Base-by-base conservation (phyloP, 257 asterid species). In the Avicennia marina region DNA sequence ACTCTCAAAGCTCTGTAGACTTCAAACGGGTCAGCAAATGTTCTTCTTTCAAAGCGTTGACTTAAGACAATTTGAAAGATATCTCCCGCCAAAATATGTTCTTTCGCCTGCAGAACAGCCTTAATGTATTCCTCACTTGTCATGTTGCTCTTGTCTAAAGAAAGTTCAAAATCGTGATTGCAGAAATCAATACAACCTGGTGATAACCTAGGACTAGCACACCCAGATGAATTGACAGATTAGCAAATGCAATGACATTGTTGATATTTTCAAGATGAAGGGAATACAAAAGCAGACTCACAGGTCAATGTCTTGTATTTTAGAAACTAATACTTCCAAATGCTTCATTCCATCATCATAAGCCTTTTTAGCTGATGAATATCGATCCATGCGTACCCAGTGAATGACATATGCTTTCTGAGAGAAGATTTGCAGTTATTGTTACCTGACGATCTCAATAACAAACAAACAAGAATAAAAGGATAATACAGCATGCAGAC, bases 21-120 rank as follows among this genome's bases (percentile, higher is more conserved):
- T 77, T 91, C 96, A 68, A 85, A 91, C 3, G 98, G 98, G 54
- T 88, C 88, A 34, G 97, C 95, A 77, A 80, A 88, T 34, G 95
- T 91, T 73, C 94, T 73, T 63, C 76, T 75, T 57, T 85, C 97
- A 53, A 85, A 91, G 7, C 97, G 94, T 57, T 91, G 96, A 58
- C 98, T 91, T 46, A 80, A 67, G 62, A 85, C 95, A 19, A 88
- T 80, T 74, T 88, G 98, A 67, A 85, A 85, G 64, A 91, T 81
- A 43, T 88, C 95, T 66, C 98, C 98, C 0, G 89, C 90, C 60
- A 36, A 64, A 60, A 88, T 91, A 64, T 91, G 97, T 57, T 85
- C 89, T 73, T 91, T 91, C 18, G 97, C 98, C 64, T 75, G 82
- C 43, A 73, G 54, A 60, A 91, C 94, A 18, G 82, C 87, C 24